phyloP scores from a whole-genome alignment of 139 green algal species.

The Coccomyxa sp. region DNA sequence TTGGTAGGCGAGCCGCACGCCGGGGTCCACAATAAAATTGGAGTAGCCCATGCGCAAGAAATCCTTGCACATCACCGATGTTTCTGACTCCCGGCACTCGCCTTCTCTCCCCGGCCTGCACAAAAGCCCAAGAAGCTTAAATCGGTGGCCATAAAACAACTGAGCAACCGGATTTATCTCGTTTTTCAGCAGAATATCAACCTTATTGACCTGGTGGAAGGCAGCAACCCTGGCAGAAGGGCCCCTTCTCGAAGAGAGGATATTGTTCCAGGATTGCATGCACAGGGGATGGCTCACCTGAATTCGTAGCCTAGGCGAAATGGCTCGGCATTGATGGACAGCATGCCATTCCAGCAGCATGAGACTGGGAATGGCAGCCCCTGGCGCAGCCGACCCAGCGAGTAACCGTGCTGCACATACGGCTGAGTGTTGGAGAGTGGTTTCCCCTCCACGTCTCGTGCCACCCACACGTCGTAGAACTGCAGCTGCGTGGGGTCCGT shows the following conservation, averaged over 20 bases:
- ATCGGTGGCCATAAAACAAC: too few species aligned
- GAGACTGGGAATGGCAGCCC: slow-evolving; percentile 42
- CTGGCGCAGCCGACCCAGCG: slow-evolving; percentile 12
- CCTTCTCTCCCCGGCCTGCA: neutral
- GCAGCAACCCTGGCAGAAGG: too few species aligned
- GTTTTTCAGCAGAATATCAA: too few species aligned
- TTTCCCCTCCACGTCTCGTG: slow-evolving; percentile 28
- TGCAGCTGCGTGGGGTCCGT: neutral
- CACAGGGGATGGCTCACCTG: too few species aligned
- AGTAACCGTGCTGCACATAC: slow-evolving; percentile 1
- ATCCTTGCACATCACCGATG: slow-evolving; percentile 52
- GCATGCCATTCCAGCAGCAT: slow-evolving; percentile 67
- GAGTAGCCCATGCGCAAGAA: slow-evolving; percentile 26
- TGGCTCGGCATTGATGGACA: slow-evolving; percentile 32
- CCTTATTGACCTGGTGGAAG: too few species aligned
- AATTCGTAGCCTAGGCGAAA: neutral
- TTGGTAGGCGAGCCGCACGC: slow-evolving; percentile 33
- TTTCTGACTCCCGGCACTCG: slow-evolving; percentile 51
- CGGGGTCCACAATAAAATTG: slow-evolving; percentile 52
- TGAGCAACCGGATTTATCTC: too few species aligned
- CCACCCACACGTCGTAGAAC: slow-evolving; percentile 47
- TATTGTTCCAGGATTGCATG: too few species aligned
- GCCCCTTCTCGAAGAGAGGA: too few species aligned
- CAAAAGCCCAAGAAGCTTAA: too few species aligned
- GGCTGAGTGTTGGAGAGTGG: slow-evolving; percentile 22